Evolutionary conservation across 495 filamentous ascomycete genomes (phyloP).

Genomic region (Hyaloscypha finlandica): DNA sequence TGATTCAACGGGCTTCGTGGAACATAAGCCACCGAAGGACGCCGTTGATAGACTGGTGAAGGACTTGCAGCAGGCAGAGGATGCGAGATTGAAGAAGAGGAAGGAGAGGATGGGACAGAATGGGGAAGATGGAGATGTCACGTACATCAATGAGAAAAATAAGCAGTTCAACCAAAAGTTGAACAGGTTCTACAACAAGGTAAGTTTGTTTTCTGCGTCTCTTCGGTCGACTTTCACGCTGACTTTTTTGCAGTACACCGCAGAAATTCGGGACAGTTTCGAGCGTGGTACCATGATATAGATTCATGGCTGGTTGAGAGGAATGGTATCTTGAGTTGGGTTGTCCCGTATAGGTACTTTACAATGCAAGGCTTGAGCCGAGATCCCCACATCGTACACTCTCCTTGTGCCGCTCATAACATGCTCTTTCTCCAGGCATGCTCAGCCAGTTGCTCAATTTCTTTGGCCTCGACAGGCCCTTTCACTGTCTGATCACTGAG

Average conservation of each 20-base stretch:
- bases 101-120: slow-evolving; percentile 74
- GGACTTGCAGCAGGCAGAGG: slow-evolving; percentile 87
- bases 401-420: slow-evolving; percentile 50
- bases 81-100: slow-evolving; percentile 79
- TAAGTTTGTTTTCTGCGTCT: slow-evolving; percentile 37
- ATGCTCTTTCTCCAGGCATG: slow-evolving; percentile 81
- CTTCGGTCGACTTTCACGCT: slow-evolving; percentile 29
- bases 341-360: slow-evolving; percentile 25
- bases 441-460: slow-evolving; percentile 72
- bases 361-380: slow-evolving; percentile 26
- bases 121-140: slow-evolving; percentile 81
- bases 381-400: slow-evolving; percentile 26
- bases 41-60: slow-evolving; percentile 88
- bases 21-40: slow-evolving; percentile 85
- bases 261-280: slow-evolving; percentile 95
- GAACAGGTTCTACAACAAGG: slow-evolving; percentile 93
- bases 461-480: slow-evolving; percentile 66
- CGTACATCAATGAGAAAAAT: slow-evolving; percentile 99
- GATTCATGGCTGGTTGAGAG: slow-evolving; percentile 24
- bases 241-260: slow-evolving; percentile 70
- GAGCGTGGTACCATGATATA: slow-evolving; percentile 92
- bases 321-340: slow-evolving; percentile 9
- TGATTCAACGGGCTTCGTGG: slow-evolving; percentile 75
- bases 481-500: slow-evolving; percentile 67
- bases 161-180: slow-evolving; percentile 99